Evolutionary conservation across 2,329 filamentous ascomycete species (phyloP).

Genomic region (Sphaerulina vaccinii): DNA sequence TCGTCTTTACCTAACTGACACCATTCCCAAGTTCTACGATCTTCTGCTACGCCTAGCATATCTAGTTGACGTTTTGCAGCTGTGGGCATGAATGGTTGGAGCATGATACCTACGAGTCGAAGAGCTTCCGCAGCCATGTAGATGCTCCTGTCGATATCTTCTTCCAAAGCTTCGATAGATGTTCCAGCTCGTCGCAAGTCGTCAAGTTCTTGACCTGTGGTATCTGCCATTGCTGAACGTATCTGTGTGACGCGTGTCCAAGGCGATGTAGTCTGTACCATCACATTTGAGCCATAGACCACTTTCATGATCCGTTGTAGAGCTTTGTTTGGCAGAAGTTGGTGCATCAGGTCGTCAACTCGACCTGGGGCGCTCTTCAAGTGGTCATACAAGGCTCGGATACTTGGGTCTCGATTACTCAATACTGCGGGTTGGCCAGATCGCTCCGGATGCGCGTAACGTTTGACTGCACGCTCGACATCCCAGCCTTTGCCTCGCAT

Average conservation of each 20-base stretch:
- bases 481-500: slow-evolving; percentile 61
- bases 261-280: slow-evolving; percentile 63
- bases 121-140: slow-evolving; percentile 73
- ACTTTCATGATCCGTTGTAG: slow-evolving; percentile 63
- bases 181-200: slow-evolving; percentile 22
- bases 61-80: slow-evolving; percentile 74
- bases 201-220: slow-evolving; percentile 32
- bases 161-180: slow-evolving; percentile 34
- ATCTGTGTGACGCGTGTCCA: slow-evolving; percentile 59
- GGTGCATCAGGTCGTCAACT: slow-evolving; percentile 59
- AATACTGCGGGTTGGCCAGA: background rate
- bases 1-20: slow-evolving; percentile 64
- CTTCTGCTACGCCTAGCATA: slow-evolving; percentile 67
- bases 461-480: slow-evolving; percentile 34
- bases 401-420: background rate
- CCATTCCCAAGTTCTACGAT: slow-evolving; percentile 62
- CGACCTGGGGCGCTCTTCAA: slow-evolving; percentile 37
- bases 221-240: slow-evolving; percentile 28
- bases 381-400: slow-evolving; percentile 9
- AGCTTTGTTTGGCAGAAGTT: slow-evolving; percentile 63
- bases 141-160: slow-evolving; percentile 59
- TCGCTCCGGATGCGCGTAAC: slow-evolving; percentile 26
- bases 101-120: slow-evolving; percentile 75
- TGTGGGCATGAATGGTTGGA: slow-evolving; percentile 87
- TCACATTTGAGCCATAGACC: slow-evolving; percentile 64